Evolutionary conservation across 768 basidiomycete genomes (phyloP).

Genomic region (Suillus luteus): DNA sequence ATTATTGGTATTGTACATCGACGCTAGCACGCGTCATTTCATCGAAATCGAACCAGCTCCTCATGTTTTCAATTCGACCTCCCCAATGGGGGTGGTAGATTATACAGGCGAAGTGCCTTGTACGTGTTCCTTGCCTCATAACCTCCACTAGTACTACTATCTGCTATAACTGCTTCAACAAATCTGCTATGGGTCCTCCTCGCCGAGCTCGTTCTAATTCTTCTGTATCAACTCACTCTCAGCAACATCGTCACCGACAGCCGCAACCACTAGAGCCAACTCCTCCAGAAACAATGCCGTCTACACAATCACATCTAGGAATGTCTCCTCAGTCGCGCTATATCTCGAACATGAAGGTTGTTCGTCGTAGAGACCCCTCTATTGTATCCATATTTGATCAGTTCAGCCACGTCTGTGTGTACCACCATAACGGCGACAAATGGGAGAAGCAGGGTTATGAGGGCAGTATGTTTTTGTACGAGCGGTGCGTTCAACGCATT

Average conservation of each 20-base stretch:
- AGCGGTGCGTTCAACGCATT: slow-evolving; percentile 55
- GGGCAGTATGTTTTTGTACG: slow-evolving; percentile 89
- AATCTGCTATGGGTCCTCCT: slow-evolving; percentile 24
- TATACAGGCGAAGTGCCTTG: slow-evolving; percentile 1
- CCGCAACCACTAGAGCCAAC: slow-evolving; percentile 10
- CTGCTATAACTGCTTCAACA: slow-evolving; percentile 6
- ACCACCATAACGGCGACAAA: slow-evolving; percentile 69
- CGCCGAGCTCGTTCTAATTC: slow-evolving; percentile 36
- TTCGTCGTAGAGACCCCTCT: slow-evolving; percentile 76
- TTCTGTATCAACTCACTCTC: slow-evolving; percentile 21
- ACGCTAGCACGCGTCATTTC: background rate
- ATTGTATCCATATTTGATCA: slow-evolving; percentile 84
- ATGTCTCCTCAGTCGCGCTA: slow-evolving; percentile 72
- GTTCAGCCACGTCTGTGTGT: slow-evolving; percentile 85
- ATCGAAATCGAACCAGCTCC: background rate
- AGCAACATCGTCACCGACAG: slow-evolving; percentile 6
- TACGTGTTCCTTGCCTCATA: slow-evolving; percentile 11
- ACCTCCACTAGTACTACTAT: slow-evolving; percentile 5
- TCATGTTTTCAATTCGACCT: slow-evolving; percentile 3
- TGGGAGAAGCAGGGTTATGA: slow-evolving; percentile 87
- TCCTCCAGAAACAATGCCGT: slow-evolving; percentile 17
- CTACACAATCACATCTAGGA: slow-evolving; percentile 31
- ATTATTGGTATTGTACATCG: background rate
- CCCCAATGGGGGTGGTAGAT: slow-evolving; percentile 12
- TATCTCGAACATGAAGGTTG: slow-evolving; percentile 76